A percentile compares a stretch with the other conserved stretches of the same genome.
Conservation (phyloP, 2,329 filamentous ascomycete genomes). For the Pleurostoma richardsiae region DNA sequence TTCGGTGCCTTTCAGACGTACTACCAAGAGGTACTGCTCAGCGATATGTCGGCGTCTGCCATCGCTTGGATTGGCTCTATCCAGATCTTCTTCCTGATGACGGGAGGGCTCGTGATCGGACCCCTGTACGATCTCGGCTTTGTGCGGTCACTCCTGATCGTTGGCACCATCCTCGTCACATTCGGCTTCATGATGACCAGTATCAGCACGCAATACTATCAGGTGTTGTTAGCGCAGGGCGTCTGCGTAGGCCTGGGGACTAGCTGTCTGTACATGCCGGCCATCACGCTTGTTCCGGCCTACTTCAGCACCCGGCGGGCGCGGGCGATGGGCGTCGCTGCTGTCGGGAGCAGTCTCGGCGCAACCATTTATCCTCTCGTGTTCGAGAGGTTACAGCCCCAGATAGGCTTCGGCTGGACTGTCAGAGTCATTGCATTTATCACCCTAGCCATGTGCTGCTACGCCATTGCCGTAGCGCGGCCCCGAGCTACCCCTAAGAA, state of each 20-base stretch:
- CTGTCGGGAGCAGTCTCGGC: conserved; percentile 33
- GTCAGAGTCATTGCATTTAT: conserved; percentile 27
- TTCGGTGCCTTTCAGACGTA: conserved; percentile 33
- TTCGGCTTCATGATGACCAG: conserved; percentile 40
- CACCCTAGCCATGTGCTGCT: conserved; percentile 20
- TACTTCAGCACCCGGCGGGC: conserved; percentile 33
- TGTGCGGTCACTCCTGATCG: conserved; percentile 22
- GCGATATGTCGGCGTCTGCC: conserved; percentile 21
- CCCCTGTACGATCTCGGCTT: conserved; percentile 36
- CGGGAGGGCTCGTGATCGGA: conserved; percentile 34
- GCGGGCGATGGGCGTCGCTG: conserved; percentile 35
- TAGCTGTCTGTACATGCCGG: conserved; percentile 49
- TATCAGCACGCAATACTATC: conserved; percentile 36
- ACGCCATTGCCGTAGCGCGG: conserved; percentile 20
- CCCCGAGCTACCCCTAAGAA: conserved; percentile 12
- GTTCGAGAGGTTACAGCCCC: conserved; percentile 21
- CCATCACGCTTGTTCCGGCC: conserved; percentile 31
- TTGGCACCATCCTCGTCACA: conserved; percentile 34
- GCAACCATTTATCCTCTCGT: conserved; percentile 31
- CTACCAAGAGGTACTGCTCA: conserved; percentile 25
- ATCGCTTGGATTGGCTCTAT: conserved; percentile 46
- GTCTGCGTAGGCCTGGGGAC: conserved; percentile 51
- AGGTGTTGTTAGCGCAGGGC: conserved; percentile 47
- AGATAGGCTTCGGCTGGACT: conserved; percentile 28
- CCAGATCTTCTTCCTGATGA: conserved; percentile 36